These are phyloP conservation scores for Parachaetomium inaequale DNA, from an alignment of 495 filamentous ascomycete genomes.

Conservation along the genomic window DNA sequence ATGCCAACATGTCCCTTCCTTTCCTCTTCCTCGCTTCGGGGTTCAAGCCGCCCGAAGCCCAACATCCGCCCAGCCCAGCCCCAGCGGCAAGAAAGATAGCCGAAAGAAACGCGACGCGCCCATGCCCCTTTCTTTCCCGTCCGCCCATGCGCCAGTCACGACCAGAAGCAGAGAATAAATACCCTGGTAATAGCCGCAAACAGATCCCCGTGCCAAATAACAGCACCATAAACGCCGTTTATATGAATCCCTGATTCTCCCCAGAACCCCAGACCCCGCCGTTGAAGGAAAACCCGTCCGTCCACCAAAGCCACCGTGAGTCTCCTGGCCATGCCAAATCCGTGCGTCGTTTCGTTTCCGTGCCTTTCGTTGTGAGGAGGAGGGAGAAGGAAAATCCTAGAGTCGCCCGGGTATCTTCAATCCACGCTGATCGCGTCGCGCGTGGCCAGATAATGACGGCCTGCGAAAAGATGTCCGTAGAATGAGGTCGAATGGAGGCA, in stretches of 20 bases:
- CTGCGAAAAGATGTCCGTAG: neutral
- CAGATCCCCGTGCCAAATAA: neutral
- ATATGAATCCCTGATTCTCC: slow-evolving; percentile 13
- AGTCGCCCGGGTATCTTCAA: neutral
- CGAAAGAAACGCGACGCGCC: neutral
- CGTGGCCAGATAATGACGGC: neutral
- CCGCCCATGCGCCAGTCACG: slow-evolving; percentile 12
- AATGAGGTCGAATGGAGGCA: neutral
- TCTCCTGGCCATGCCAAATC: slow-evolving; percentile 9
- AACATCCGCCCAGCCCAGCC: neutral
- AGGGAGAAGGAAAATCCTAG: neutral
- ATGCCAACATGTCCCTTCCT: neutral
- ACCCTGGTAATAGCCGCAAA: neutral
- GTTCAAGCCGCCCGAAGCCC: neutral
- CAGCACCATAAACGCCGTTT: slow-evolving; percentile 10
- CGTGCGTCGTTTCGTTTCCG: slow-evolving; percentile 7
- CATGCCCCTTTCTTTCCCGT: slow-evolving; percentile 1
- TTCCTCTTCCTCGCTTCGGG: neutral
- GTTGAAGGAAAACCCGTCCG: slow-evolving; percentile 5
- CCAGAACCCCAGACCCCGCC: neutral
- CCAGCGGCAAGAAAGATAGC: slow-evolving; percentile 2
- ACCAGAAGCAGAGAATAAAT: neutral
- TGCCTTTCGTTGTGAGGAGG: neutral
- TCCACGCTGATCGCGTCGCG: neutral
- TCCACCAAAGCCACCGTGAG: neutral